phyloP scores from a whole-genome alignment of 2,329 filamentous ascomycete genomes.

The Cladosporium oxysporum region DNA sequence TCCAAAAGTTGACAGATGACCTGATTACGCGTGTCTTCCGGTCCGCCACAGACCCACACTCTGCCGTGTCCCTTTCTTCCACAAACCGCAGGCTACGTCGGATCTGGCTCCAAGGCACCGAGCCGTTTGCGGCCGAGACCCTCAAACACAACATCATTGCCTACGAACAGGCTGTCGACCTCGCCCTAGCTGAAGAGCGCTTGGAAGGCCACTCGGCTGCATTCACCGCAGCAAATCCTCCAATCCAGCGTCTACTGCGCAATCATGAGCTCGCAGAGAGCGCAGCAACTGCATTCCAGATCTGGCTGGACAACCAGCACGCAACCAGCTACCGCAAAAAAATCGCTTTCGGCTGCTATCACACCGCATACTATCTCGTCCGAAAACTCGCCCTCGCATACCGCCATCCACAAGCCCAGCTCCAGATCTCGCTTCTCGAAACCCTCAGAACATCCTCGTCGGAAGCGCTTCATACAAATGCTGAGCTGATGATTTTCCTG shows the following conservation, averaged over 20 bases:
- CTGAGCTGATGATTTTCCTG: not conserved
- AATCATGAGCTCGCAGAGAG: not conserved
- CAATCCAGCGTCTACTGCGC: not conserved
- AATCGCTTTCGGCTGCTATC: not conserved
- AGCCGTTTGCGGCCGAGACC: not conserved
- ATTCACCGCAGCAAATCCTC: not conserved
- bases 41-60: not conserved
- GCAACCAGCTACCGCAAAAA: not conserved
- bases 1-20: not conserved
- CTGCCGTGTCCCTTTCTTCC: not conserved
- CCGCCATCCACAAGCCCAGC: not conserved
- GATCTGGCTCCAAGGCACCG: not conserved
- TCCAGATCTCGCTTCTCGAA: not conserved
- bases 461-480: not conserved
- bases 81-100: too few relatives aligned
- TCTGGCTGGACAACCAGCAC: not conserved
- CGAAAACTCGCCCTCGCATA: not conserved
- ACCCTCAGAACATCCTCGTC: not conserved
- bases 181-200: not conserved
- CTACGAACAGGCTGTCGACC: not conserved
- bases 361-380: not conserved
- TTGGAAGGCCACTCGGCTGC: not conserved
- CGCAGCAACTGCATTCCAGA: not conserved
- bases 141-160: not conserved
- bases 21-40: not conserved